phyloP scores from a whole-genome alignment of 164 flowering plant species.

The Buxus sempervirens region DNA sequence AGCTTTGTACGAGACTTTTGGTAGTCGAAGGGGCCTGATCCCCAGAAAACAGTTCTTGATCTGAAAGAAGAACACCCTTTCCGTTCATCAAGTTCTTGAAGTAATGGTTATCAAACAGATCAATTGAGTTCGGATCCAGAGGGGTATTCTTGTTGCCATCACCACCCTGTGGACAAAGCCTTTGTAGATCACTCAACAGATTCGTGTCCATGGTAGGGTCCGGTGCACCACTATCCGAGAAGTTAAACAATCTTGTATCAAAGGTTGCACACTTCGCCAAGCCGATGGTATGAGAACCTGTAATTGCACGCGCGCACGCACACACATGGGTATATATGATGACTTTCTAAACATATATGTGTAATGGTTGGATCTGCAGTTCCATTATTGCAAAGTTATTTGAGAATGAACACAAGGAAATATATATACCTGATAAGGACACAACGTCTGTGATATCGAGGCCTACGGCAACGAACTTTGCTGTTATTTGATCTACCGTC shows the following conservation, averaged over 20 bases:
- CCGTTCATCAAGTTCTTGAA: constrained; percentile 54
- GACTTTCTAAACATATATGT: too few species aligned
- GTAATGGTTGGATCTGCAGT: too few species aligned
- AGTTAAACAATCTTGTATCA: constrained; percentile 61
- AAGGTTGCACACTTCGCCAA: constrained; percentile 58
- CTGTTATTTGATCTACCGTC: constrained; percentile 24
- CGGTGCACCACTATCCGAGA: constrained; percentile 48
- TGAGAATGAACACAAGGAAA: not conserved
- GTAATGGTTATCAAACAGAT: constrained; percentile 78
- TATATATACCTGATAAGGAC: constrained; percentile 55
- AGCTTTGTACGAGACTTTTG: constrained; percentile 43
- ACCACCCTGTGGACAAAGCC: constrained; percentile 47
- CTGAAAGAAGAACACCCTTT: constrained; percentile 68
- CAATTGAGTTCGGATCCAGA: constrained; percentile 59
- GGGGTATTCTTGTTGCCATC: constrained; percentile 54
- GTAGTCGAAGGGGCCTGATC: constrained; percentile 40
- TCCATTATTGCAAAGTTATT: too few species aligned
- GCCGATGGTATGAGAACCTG: constrained; percentile 86
- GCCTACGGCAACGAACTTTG: constrained; percentile 54
- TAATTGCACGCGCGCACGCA: not conserved
- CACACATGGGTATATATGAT: too few species aligned
- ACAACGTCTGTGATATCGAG: constrained; percentile 67
- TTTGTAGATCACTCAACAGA: constrained; percentile 45
- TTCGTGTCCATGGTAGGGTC: constrained; percentile 53
- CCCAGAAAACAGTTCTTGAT: constrained; percentile 54